Percentiles rank a stretch among this genome's conserved stretches.
These are phyloP conservation scores for Cymodocea nodosa DNA, from an alignment of 116 monocot genomes.

Conservation along the genomic window DNA sequence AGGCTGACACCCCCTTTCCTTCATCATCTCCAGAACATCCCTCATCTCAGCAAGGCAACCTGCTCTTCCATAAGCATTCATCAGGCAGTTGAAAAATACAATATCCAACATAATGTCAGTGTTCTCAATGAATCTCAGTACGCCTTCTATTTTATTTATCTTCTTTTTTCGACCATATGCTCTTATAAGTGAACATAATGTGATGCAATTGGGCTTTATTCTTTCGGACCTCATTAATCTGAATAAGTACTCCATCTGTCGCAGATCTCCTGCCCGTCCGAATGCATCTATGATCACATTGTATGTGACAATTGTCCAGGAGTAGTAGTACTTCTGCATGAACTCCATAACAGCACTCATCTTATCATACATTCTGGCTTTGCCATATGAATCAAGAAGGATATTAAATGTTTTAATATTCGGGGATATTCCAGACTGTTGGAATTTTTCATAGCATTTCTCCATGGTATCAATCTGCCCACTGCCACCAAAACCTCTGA, in stretches of 20 bases:
- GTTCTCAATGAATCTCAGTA: constrained; percentile 66
- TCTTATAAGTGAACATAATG: constrained; percentile 75
- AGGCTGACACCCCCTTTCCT: constrained; percentile 46
- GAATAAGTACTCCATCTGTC: constrained; percentile 89
- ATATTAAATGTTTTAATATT: constrained; percentile 92
- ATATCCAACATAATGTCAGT: constrained; percentile 27
- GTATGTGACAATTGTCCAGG: constrained; percentile 91
- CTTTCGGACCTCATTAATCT: constrained; percentile 85
- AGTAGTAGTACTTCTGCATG: constrained; percentile 93
- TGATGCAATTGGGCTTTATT: constrained; percentile 83
- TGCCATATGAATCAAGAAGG: constrained; percentile 85
- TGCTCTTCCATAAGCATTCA: constrained; percentile 81
- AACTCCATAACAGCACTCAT: constrained; percentile 98
- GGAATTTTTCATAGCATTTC: constrained; percentile 86
- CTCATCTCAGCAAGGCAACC: constrained; percentile 81
- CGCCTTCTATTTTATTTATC: constrained; percentile 54
- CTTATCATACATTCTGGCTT: constrained; percentile 68
- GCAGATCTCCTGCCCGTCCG: constrained; percentile 70
- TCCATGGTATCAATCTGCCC: constrained; percentile 94
- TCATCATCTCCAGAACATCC: constrained; percentile 81
- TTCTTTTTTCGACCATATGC: constrained; percentile 65
- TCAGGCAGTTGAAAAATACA: constrained; percentile 85
- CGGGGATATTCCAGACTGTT: constrained; percentile 68
- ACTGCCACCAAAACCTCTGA: constrained; percentile 82
- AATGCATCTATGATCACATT: constrained; percentile 95